A percentile compares a stretch with the other conserved stretches of the same genome.
These are phyloP conservation scores for Pythium dissotocum DNA, from an alignment of 352 stramenopile genomes.

Conservation along the genomic window DNA sequence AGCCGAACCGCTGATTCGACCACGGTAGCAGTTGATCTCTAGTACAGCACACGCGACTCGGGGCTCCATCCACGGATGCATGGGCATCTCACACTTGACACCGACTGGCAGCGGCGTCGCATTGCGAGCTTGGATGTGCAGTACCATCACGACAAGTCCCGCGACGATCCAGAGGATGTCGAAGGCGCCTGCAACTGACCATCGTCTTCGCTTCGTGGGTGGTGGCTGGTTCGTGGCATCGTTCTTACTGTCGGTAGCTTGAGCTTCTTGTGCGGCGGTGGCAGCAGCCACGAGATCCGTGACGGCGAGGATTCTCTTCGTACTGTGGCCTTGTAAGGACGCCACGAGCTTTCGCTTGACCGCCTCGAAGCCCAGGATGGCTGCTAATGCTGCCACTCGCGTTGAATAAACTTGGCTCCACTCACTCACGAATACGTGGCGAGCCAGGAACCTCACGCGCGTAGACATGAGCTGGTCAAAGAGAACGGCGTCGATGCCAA, in stretches of 20 bases:
- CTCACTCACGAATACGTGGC: constrained; percentile 2
- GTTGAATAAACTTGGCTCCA: constrained; percentile 14
- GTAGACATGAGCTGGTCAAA: constrained; percentile 17
- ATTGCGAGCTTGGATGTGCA: background rate
- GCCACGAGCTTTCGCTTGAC: constrained; percentile 14
- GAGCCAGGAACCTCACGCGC: constrained; percentile 1
- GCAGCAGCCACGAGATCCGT: background rate
- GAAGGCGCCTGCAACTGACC: background rate
- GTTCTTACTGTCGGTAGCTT: too few relatives aligned
- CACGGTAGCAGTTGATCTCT: constrained; percentile 27
- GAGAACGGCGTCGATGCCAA: background rate
- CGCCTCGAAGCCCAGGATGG: constrained; percentile 15
- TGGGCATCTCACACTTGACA: constrained; percentile 12
- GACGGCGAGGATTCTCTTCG: background rate
- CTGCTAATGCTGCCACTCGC: constrained; percentile 2
- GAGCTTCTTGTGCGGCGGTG: background rate
- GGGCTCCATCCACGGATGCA: constrained; percentile 1
- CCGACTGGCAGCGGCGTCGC: background rate
- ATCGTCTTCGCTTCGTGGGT: too few relatives aligned
- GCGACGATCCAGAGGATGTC: constrained; percentile 7
- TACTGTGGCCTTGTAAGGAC: background rate
- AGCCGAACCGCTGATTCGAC: background rate
- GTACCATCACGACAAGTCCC: background rate
- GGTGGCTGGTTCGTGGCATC: too few relatives aligned
- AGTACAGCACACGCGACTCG: constrained; percentile 9